Percentiles rank a stretch among this genome's conserved stretches.
These are phyloP conservation scores for Trapa bicornis DNA, from an alignment of 345 rosid species.

Conservation along the genomic window DNA sequence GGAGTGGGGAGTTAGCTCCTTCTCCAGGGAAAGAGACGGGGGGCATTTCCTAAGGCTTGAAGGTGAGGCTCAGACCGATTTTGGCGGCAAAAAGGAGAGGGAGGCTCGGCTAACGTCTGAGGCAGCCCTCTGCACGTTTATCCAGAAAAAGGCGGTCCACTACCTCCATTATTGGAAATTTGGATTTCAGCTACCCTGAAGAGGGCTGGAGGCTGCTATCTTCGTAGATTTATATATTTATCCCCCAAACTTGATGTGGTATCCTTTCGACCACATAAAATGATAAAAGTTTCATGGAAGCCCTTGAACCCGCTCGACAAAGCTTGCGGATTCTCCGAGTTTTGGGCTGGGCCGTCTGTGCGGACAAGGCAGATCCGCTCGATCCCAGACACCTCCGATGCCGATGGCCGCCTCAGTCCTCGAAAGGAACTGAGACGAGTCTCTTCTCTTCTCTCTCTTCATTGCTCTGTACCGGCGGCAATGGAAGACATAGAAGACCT, in stretches of 20 bases:
- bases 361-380: too few species aligned
- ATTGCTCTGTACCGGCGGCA: neutral
- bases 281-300: too few species aligned
- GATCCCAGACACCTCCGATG: too few species aligned
- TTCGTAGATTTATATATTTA: too few species aligned
- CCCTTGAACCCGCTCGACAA: too few species aligned
- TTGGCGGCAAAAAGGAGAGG: neutral
- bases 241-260: too few species aligned
- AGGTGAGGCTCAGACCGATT: neutral
- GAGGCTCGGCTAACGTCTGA: neutral
- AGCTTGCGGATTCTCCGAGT: too few species aligned
- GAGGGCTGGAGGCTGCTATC: neutral
- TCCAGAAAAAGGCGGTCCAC: neutral
- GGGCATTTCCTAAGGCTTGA: neutral
- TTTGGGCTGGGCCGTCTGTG: too few species aligned
- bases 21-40: constrained; percentile 11
- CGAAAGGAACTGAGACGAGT: neutral
- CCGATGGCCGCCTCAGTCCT: neutral
- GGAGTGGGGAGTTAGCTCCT: constrained; percentile 10
- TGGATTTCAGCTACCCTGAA: neutral
- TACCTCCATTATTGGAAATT: neutral
- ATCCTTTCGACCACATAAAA: too few species aligned
- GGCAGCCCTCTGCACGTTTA: neutral
- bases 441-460: neutral
- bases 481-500: constrained; percentile 93